Conservation (phyloP, 2,329 filamentous ascomycete species). For the Penicillium paneum region DNA sequence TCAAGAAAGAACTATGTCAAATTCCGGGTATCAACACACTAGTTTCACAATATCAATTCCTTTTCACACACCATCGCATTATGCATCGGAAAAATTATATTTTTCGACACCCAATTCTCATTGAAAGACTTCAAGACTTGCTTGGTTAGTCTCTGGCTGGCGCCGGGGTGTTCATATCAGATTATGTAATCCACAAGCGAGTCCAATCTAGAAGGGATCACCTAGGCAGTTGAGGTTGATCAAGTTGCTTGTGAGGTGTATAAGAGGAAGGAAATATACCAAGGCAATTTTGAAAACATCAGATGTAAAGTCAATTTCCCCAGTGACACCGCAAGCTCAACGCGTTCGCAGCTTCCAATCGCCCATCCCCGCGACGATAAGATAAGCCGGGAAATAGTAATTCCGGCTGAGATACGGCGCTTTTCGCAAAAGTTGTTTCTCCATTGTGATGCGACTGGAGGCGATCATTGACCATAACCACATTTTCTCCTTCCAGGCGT, state of each 20-base stretch:
- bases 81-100: background rate
- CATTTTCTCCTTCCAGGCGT: slow-evolving; percentile 3
- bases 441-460: slow-evolving; percentile 2
- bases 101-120: background rate
- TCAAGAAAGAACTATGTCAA: background rate
- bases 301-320: background rate
- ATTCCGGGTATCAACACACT: background rate
- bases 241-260: background rate
- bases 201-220: background rate
- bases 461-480: slow-evolving; percentile 5
- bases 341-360: background rate
- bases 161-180: background rate
- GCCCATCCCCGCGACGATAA: slow-evolving; percentile 21
- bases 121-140: background rate
- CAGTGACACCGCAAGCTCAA: background rate
- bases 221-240: background rate
- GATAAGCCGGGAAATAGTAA: slow-evolving; percentile 27
- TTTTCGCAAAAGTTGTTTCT: slow-evolving; percentile 21
- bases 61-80: background rate
- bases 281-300: background rate
- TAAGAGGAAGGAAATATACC: background rate
- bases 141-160: background rate
- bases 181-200: slow-evolving; percentile 1
- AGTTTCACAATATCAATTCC: background rate
- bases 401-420: slow-evolving; percentile 25